These are phyloP conservation scores for Acorus gramineus DNA, from an alignment of 106 monocot genomes.

Conservation along the genomic window DNA sequence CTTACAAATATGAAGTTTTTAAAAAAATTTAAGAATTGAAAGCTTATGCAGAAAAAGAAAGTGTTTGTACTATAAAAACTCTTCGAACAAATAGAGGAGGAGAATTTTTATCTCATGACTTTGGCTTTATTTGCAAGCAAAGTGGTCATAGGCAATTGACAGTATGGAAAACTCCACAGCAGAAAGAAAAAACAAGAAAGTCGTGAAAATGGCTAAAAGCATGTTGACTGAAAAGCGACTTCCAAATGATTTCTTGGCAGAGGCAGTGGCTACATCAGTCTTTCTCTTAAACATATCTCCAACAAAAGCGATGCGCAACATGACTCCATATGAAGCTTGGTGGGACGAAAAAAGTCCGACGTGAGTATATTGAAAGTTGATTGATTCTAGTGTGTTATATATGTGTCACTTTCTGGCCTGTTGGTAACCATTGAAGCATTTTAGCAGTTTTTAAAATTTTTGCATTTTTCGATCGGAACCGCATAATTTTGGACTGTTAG, in stretches of 20 bases:
- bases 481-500: no score
- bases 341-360: background rate
- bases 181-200: slow-evolving; percentile 3
- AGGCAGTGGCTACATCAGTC: slow-evolving; percentile 1
- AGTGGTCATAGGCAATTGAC: slow-evolving; percentile 2
- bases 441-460: no score
- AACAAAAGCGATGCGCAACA: background rate
- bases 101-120: background rate
- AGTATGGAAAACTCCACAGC: background rate
- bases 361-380: slow-evolving; percentile 1
- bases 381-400: slow-evolving; percentile 5
- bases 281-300: slow-evolving; percentile 1
- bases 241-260: slow-evolving; percentile 4
- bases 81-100: slow-evolving; percentile 3
- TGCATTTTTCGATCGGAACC: no score
- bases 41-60: slow-evolving; percentile 3
- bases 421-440: no score
- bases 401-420: no score
- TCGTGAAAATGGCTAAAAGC: slow-evolving; percentile 5
- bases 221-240: background rate
- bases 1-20: background rate
- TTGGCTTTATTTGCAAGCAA: background rate
- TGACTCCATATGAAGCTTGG: slow-evolving; percentile 10
- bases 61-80: background rate
- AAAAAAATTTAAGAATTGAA: slow-evolving; percentile 1